Base-by-base conservation (phyloP, 2,329 filamentous ascomycete species). In the Nothophoma quercina region DNA sequence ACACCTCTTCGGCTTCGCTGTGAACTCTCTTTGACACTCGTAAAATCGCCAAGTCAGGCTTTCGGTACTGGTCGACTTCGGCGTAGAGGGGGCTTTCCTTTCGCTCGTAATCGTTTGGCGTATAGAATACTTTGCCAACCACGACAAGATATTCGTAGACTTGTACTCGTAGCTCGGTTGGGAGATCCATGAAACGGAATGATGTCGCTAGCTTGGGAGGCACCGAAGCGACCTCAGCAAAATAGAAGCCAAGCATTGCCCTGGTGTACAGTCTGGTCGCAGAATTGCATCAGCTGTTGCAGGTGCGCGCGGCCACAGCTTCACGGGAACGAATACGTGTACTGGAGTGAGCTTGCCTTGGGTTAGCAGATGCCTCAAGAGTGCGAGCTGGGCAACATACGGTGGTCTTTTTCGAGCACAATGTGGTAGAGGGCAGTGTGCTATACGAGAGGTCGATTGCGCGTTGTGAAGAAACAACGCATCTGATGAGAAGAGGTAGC, bases 121-220 rank as follows among this genome's bases (percentile, higher is more conserved):
- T 36, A 7, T 28, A 29, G 25, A 45, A 45, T 4, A 45, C 13
- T 9, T 10, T 21, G 15, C 23, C 42, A 6, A 35, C 25, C 2
- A 45, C 42, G 7, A 36, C 23, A 9, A 45, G 25, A 22, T 28
- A 0, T 18, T 29, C 18, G 25, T 45, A 45, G 21, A 36, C 32
- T 8, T 45, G 9, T 5, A 45, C 13, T 6, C 30, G 22, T 1
- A 45, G 26, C 34, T 38, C 43, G 6, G 34, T 2, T 4, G 33
- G 18, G 23, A 45, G 26, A 5, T 36, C 30, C 42, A 45, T 35
- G 42, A 45, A 45, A 2, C 23, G 42, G 23, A 36, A 45, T 8
- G 10, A 26, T 9, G 8, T 15, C 9, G 16, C n/a, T 43, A 16
- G 22, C 7, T 7, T 13, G 13, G 19, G 9, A n/a, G n/a, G n/a